phyloP scores from a whole-genome alignment of 306 rosid species.

The Inga leiocalycina region DNA sequence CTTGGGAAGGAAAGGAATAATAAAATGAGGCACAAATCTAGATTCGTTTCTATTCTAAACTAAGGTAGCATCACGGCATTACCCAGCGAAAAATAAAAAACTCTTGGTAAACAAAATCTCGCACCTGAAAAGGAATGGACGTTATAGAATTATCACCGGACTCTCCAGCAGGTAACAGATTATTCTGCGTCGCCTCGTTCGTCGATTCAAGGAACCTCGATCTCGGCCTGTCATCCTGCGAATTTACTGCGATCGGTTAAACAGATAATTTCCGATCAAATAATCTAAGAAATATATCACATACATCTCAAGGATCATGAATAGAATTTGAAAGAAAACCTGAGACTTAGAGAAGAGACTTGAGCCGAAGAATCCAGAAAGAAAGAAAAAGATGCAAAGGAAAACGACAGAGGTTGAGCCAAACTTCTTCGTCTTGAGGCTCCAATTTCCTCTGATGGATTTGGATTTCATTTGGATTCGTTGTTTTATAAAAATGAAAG shows the following conservation, averaged over 20 bases:
- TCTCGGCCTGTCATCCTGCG: constrained; percentile 55
- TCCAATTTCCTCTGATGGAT: constrained; percentile 49
- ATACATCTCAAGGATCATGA: neutral
- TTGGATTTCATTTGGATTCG: constrained; percentile 56
- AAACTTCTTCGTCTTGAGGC: constrained; percentile 53
- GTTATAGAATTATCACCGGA: constrained; percentile 65
- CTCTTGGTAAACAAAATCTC: constrained; percentile 3
- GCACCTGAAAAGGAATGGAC: constrained; percentile 83
- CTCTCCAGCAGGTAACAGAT: constrained; percentile 61
- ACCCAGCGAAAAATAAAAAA: neutral
- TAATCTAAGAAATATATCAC: neutral
- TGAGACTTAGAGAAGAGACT: constrained; percentile 54
- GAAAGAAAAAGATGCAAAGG: constrained; percentile 61
- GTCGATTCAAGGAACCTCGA: neutral
- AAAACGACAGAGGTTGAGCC: constrained; percentile 52
- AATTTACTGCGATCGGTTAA: constrained; percentile 15
- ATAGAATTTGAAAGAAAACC: constrained; percentile 23
- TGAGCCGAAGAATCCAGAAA: constrained; percentile 57
- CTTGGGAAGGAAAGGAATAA: neutral
- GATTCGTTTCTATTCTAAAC: constrained; percentile 8
- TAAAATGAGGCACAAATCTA: neutral
- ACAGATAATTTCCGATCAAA: neutral
- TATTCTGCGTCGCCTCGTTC: neutral
- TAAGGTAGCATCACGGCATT: constrained; percentile 3
- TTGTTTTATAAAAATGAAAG: neutral